phyloP scores from a whole-genome alignment of 2,329 filamentous ascomycete genomes.

The Aschersonia sp. region DNA sequence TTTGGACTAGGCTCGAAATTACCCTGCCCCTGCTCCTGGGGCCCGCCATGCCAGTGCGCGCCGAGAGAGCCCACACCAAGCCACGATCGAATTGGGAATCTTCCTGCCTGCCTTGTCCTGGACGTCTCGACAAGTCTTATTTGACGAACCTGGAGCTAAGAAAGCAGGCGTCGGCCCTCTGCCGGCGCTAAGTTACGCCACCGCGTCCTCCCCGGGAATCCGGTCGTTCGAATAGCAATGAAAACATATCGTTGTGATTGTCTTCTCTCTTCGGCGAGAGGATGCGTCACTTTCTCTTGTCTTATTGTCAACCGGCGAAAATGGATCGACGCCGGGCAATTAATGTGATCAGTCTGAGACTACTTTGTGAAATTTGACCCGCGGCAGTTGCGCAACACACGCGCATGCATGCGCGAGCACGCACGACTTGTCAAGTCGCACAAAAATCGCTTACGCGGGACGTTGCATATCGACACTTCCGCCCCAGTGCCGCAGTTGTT shows the following conservation, averaged over 20 bases:
- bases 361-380: background rate
- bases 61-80: background rate
- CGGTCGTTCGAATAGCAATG: background rate
- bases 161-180: background rate
- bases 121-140: background rate
- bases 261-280: background rate
- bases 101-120: background rate
- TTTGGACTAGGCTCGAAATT: background rate
- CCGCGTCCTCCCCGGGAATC: background rate
- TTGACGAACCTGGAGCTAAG: background rate
- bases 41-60: background rate
- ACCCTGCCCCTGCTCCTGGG: background rate
- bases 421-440: no score
- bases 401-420: no score
- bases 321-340: background rate
- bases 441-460: no score
- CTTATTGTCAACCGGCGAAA: background rate
- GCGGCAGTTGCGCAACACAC: background rate
- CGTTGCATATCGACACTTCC: background rate
- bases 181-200: conserved; percentile 1
- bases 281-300: background rate
- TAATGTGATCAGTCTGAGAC: background rate
- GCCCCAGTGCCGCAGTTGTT: background rate
- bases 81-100: background rate
- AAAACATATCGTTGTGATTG: background rate